Conservation (phyloP, 179 eudicot genomes). For the Drosera spatulata region DNA sequence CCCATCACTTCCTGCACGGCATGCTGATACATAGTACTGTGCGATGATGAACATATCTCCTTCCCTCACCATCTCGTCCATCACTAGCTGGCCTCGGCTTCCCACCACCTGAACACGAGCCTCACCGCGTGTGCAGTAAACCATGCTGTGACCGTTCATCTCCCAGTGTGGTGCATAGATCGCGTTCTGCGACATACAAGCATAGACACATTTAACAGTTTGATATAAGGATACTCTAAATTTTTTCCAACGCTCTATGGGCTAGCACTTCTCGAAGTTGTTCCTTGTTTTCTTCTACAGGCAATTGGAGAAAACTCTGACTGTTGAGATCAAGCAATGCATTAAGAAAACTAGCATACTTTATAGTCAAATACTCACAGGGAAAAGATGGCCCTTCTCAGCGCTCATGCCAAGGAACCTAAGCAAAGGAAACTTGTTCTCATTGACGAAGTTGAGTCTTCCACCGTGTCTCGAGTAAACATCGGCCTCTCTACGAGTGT, state of each 20-base stretch:
- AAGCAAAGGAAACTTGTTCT: conserved; percentile 58
- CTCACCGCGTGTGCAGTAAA: conserved; percentile 50
- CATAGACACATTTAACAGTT: too few relatives aligned
- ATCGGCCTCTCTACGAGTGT: conserved; percentile 37
- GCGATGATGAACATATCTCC: conserved; percentile 69
- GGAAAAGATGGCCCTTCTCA: conserved; percentile 48
- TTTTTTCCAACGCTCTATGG: too few relatives aligned
- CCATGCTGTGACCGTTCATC: conserved; percentile 42
- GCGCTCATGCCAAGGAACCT: conserved; percentile 49
- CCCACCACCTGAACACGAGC: conserved; percentile 47
- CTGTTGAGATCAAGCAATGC: too few relatives aligned
- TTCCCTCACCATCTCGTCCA: conserved; percentile 43
- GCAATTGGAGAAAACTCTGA: too few relatives aligned
- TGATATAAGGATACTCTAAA: too few relatives aligned
- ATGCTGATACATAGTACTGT: conserved; percentile 39
- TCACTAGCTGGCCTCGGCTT: conserved; percentile 29
- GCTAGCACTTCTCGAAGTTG: too few relatives aligned
- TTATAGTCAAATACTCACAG: too few relatives aligned
- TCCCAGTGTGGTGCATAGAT: conserved; percentile 54
- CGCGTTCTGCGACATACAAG: conserved; percentile 36
- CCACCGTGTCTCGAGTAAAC: conserved; percentile 47
- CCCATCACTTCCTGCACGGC: conserved; percentile 40
- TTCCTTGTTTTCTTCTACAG: too few relatives aligned
- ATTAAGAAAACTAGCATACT: too few relatives aligned
- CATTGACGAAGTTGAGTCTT: conserved; percentile 39